Evolutionary conservation across 1,139 yeast species (phyloP).

Genomic region (Debaryomyces sp.): DNA sequence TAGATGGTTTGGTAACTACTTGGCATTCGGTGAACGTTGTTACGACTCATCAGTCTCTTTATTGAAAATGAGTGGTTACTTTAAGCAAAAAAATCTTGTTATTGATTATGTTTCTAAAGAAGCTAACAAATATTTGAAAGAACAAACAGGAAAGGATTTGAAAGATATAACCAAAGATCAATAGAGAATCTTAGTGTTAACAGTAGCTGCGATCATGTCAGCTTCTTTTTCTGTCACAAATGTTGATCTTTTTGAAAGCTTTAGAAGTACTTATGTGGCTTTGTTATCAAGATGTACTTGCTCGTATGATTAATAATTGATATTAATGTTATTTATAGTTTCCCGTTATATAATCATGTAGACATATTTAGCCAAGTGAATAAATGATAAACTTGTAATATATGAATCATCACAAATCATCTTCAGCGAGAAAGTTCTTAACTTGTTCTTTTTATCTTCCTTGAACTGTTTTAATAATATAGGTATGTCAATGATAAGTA

Average conservation of each 20-base stretch:
- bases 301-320: not conserved
- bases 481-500: not conserved
- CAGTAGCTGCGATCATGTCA: not conserved
- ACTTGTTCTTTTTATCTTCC: not conserved
- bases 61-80: constrained; percentile 45
- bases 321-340: not conserved
- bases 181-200: not conserved
- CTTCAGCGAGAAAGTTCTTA: not conserved
- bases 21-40: constrained; percentile 55
- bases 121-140: constrained; percentile 33
- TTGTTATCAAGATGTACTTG: not conserved
- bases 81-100: constrained; percentile 44
- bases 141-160: constrained; percentile 37
- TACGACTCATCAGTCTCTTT: constrained; percentile 47
- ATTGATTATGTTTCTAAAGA: constrained; percentile 39
- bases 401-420: not conserved
- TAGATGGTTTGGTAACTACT: constrained; percentile 54
- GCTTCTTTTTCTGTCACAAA: not conserved
- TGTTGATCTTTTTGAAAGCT: not conserved
- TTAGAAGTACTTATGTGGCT: not conserved
- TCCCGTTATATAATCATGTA: not conserved
- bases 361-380: not conserved
- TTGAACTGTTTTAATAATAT: not conserved
- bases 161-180: constrained; percentile 22
- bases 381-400: not conserved